phyloP scores from a whole-genome alignment of 2,329 filamentous ascomycete species.

The Curvularia eragrostidis region DNA sequence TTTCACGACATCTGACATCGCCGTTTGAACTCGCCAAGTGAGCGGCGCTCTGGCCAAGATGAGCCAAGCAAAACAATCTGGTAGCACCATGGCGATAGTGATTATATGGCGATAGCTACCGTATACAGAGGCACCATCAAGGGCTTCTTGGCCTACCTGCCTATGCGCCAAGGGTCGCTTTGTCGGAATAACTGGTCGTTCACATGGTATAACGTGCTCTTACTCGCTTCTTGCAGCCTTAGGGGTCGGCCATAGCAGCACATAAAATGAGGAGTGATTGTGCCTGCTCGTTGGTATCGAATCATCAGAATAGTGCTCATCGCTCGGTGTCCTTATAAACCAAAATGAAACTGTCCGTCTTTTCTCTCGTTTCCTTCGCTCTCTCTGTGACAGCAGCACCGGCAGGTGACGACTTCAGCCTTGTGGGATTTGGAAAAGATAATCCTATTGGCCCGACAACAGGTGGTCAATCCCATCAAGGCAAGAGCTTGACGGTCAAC shows the following conservation, averaged over 20 bases:
- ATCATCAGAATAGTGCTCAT: slow-evolving; percentile 1
- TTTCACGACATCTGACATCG: slow-evolving; percentile 10
- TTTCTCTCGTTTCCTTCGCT: slow-evolving; percentile 27
- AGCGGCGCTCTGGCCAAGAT: slow-evolving; percentile 13
- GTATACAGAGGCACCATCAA: slow-evolving; percentile 7
- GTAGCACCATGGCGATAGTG: slow-evolving; percentile 3
- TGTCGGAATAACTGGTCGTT: slow-evolving; percentile 24
- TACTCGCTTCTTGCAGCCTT: background rate
- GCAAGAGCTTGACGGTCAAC: slow-evolving; percentile 39
- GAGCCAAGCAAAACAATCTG: slow-evolving; percentile 11
- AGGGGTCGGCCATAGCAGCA: background rate
- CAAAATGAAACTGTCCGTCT: slow-evolving; percentile 39
- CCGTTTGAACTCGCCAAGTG: slow-evolving; percentile 17
- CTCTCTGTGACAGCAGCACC: slow-evolving; percentile 29
- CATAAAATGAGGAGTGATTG: slow-evolving; percentile 8
- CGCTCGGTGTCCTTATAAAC: background rate
- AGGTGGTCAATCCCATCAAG: slow-evolving; percentile 39
- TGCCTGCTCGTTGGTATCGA: slow-evolving; percentile 2
- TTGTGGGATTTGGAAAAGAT: slow-evolving; percentile 44
- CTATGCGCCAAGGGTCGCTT: slow-evolving; percentile 12
- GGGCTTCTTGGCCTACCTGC: slow-evolving; percentile 7
- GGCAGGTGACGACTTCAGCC: slow-evolving; percentile 31
- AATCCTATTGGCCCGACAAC: slow-evolving; percentile 45
- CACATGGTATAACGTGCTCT: background rate
- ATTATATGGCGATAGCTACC: background rate